Conservation (phyloP, 2,329 filamentous ascomycete species). For the Diaporthe vexans region DNA sequence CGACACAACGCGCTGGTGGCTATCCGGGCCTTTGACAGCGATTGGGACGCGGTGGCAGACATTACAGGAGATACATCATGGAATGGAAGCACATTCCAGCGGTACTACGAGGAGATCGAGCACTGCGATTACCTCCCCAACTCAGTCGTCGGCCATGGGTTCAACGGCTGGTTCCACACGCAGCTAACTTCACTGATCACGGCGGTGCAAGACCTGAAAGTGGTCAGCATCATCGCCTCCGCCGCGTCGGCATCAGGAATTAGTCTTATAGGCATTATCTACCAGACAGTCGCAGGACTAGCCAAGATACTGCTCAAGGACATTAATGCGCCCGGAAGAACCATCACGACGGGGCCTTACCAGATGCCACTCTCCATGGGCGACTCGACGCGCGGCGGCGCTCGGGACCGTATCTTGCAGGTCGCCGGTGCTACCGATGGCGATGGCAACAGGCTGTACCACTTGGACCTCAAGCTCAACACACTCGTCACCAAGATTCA, state of each 20-base stretch:
- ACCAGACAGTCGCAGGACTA: constrained; percentile 57
- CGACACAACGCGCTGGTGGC: constrained; percentile 69
- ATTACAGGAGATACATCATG: constrained; percentile 70
- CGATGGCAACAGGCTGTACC: constrained; percentile 22
- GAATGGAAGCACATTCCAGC: constrained; percentile 61
- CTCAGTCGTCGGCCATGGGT: constrained; percentile 64
- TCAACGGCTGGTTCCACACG: constrained; percentile 69
- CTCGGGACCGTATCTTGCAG: constrained; percentile 35
- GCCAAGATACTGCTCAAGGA: constrained; percentile 66
- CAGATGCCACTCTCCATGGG: constrained; percentile 66
- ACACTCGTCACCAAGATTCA: constrained; percentile 40
- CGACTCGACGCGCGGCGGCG: constrained; percentile 59
- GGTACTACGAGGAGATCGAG: constrained; percentile 64
- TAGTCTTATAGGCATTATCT: constrained; percentile 44
- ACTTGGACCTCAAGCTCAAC: constrained; percentile 37
- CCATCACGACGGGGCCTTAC: constrained; percentile 63
- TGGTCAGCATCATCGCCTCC: constrained; percentile 65
- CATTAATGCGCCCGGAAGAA: constrained; percentile 56
- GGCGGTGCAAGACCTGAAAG: constrained; percentile 64
- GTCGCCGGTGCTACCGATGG: constrained; percentile 27
- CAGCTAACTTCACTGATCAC: constrained; percentile 64
- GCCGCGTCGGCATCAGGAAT: constrained; percentile 66
- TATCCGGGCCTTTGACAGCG: constrained; percentile 65
- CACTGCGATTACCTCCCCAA: constrained; percentile 60
- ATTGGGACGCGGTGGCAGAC: constrained; percentile 66